Evolutionary conservation across 176 grass and related monocot species (phyloP).

Genomic region (Areca catechu): DNA sequence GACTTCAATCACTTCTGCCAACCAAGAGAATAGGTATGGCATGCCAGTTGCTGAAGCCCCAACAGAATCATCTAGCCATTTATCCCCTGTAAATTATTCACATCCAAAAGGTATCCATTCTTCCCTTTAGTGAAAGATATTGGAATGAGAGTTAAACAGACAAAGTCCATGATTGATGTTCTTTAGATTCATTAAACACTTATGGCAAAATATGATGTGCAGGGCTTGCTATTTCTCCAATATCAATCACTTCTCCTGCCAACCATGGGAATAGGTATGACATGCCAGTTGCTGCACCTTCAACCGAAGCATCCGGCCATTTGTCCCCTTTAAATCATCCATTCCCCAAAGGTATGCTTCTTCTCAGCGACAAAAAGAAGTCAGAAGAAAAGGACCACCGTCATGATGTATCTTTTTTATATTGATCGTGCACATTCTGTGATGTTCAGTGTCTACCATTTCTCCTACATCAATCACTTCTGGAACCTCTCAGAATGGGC

Average conservation of each 20-base stretch:
- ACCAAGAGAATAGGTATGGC: not conserved
- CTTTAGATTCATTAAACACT: no score
- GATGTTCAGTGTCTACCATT: not conserved
- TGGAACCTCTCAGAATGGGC: not conserved
- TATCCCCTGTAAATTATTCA: conserved; percentile 3
- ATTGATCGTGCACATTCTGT: no score
- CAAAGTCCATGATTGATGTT: no score
- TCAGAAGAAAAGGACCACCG: not conserved
- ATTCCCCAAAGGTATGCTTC: no score
- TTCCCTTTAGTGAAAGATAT: conserved; percentile 12
- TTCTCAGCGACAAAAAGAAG: not conserved
- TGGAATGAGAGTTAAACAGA: not conserved
- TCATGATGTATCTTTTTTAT: conserved; percentile 13
- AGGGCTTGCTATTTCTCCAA: conserved; percentile 3
- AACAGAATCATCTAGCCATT: not conserved
- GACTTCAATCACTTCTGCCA: not conserved
- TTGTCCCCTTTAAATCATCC: no score
- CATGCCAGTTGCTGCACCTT: conserved; percentile 7
- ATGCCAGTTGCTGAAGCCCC: not conserved
- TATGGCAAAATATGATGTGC: not conserved
- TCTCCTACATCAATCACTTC: not conserved
- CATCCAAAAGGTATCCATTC: conserved; percentile 13
- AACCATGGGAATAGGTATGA: not conserved
- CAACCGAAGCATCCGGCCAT: not conserved
- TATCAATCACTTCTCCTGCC: not conserved